phyloP scores from a whole-genome alignment of 73 alveolate species.

The Vitrella brassicaformis region DNA sequence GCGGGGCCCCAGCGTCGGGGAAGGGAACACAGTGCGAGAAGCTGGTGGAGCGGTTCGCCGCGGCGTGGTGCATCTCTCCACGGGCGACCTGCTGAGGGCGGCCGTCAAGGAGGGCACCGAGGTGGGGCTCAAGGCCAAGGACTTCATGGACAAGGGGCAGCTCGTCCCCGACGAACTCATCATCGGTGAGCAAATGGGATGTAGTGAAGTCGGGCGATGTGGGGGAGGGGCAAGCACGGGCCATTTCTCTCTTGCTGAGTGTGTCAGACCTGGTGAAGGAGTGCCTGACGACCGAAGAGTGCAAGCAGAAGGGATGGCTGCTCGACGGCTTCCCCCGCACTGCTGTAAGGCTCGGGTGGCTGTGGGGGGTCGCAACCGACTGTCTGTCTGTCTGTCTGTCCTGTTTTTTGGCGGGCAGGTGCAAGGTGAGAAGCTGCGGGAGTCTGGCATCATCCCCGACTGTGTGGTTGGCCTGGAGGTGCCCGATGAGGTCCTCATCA shows the following conservation, averaged over 20 bases:
- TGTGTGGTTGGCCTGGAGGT: conserved; percentile 35
- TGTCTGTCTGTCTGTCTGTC: too few relatives aligned
- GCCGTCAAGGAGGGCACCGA: conserved; percentile 50
- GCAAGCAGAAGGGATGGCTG: conserved; percentile 44
- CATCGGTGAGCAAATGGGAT: too few relatives aligned
- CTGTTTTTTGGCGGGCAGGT: too few relatives aligned
- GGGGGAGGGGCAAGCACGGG: too few relatives aligned
- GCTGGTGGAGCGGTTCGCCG: conserved; percentile 40
- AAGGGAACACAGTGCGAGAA: conserved; percentile 52
- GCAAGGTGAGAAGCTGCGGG: not conserved
- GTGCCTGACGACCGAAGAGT: conserved; percentile 40
- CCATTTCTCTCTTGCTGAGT: too few relatives aligned
- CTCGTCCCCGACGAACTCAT: conserved; percentile 52
- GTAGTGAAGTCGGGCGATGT: too few relatives aligned
- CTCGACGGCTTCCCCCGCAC: conserved; percentile 57
- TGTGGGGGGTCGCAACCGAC: too few relatives aligned
- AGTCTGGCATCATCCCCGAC: conserved; percentile 11
- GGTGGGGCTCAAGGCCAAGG: conserved; percentile 47
- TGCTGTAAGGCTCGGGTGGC: too few relatives aligned
- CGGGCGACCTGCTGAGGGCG: conserved; percentile 50
- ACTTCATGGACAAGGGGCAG: conserved; percentile 47
- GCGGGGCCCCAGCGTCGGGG: conserved; percentile 55
- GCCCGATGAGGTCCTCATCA: conserved; percentile 42
- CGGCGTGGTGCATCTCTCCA: conserved; percentile 41
- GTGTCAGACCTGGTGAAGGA: conserved; percentile 39